Evolutionary conservation across 768 basidiomycete species (phyloP), one percentile per base, ranked within the genome.

Genomic region (Boletus patriciae): DNA sequence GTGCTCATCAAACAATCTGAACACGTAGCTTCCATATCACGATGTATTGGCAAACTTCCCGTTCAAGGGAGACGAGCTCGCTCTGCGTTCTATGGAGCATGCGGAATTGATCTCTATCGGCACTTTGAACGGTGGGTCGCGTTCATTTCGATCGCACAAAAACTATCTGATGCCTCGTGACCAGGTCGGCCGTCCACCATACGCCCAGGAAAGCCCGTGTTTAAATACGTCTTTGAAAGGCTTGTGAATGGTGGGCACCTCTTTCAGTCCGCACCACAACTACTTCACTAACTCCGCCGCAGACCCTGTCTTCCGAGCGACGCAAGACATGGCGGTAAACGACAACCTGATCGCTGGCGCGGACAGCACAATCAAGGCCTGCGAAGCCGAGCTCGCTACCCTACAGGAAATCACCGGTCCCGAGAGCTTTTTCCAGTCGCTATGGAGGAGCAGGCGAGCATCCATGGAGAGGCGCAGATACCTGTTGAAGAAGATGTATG

Each of bases 121-220:
- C 8, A 92, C 89, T 7, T 70, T 79, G 19, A 85, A 96, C 58
- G 91, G 92, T 87, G 33, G 33, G 74, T 60, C 11, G 7, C 27
- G 1, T 46, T 46, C 25, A 10, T 43, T 34, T 13, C 1, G 42
- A 37, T 23, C 23, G 2, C 19, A 11, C n/a, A 27, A 21, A 19
- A 3, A 15, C 6, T 10, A 36, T 13, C 15, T 55, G 29, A 58
- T 11, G n/a, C 18, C 12, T 34, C 0, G n/a, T 45, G 15, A 15
- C 11, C 36, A 90, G 94, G 94, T 31, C 86, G 92, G 16, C 91
- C 95, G 1, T 86, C 92, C 2, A 80, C 78, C 3, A 90, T 98
- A 62, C 80, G 83, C 44, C 92, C 97, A 2, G 97, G 97, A 29
- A 94, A 89, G 71, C 97, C 97, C 0, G 85, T 98, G 0, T 89